Evolutionary conservation across 352 stramenopile genomes (phyloP), one percentile per base, ranked within the genome.

Genomic region (Pilasporangium apinafurcum): DNA sequence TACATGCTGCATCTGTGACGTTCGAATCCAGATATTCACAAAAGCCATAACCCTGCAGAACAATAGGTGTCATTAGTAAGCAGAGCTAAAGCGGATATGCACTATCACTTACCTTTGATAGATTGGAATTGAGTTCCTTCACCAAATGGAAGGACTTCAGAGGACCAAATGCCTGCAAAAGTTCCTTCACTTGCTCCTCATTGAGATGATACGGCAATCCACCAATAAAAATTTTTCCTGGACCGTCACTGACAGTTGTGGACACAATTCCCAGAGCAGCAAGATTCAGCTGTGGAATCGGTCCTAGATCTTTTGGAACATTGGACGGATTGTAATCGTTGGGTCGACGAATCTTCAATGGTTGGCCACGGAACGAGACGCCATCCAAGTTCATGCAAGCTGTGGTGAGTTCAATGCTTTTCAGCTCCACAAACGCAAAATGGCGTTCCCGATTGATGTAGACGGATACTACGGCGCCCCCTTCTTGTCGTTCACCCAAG

Each of bases 1-100:
- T 65, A 27, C 93, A 95, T 7, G 95, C 95, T 9, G 90, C 74
- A 41, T 96, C 79, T 13, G 94, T 98, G 18, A 97, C 74, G 25
- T 50, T 76, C 18, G 79, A 62, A 60, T 98, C 92, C 37, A 89
- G 62, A 70, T 98, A 99, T 62, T 99, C 95, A 32, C 96, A 97
- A 68, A 99, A 99, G 22, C 85, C 96, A 65, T 99, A 99, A 45
- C 96, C 96, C n/a, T n/a, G n/a, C n/a, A n/a, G n/a, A n/a, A n/a
- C n/a, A n/a, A n/a, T n/a, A n/a, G n/a, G n/a, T n/a, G n/a, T n/a
- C n/a, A n/a, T n/a, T n/a, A n/a, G n/a, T n/a, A n/a, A n/a, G n/a
- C n/a, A n/a, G n/a, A n/a, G n/a, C n/a, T n/a, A n/a, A n/a, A n/a
- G n/a, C n/a, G n/a, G n/a, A n/a, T n/a, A n/a, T n/a, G n/a, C n/a